Percentiles rank a stretch among this genome's conserved stretches.
Conservation (phyloP, 352 stramenopile species). For the Phytophthora cactorum region DNA sequence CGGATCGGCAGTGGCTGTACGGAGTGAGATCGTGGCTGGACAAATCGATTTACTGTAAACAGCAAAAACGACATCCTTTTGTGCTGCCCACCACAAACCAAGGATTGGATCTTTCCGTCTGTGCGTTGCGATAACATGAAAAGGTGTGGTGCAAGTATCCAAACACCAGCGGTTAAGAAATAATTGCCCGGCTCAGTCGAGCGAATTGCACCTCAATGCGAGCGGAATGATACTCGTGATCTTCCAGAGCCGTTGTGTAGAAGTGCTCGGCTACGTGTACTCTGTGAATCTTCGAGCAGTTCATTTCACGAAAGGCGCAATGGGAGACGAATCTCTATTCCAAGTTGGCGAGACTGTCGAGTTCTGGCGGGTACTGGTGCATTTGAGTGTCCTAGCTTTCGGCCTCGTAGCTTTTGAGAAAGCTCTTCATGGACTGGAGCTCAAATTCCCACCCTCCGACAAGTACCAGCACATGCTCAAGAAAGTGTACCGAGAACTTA, state of each 20-base stretch:
- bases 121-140: neutral
- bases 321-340: neutral
- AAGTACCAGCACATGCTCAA: neutral
- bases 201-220: too few relatives aligned
- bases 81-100: slow-evolving; percentile 3
- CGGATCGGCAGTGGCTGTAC: neutral
- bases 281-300: too few relatives aligned
- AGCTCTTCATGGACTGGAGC: neutral
- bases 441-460: neutral
- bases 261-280: too few relatives aligned
- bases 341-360: neutral
- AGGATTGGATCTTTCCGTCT: slow-evolving; percentile 4
- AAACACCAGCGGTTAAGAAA: neutral
- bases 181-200: slow-evolving; percentile 5
- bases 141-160: too few relatives aligned
- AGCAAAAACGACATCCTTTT: neutral
- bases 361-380: slow-evolving; percentile 4
- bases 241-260: too few relatives aligned
- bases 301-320: neutral
- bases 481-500: neutral
- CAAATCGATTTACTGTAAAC: too few relatives aligned
- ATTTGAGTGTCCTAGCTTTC: slow-evolving; percentile 1
- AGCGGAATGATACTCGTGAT: too few relatives aligned
- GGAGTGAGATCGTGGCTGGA: neutral
- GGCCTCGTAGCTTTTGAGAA: neutral